Evolutionary conservation across 805 yeast species (phyloP).

Genomic region (Alloascoidea hylecoeti): DNA sequence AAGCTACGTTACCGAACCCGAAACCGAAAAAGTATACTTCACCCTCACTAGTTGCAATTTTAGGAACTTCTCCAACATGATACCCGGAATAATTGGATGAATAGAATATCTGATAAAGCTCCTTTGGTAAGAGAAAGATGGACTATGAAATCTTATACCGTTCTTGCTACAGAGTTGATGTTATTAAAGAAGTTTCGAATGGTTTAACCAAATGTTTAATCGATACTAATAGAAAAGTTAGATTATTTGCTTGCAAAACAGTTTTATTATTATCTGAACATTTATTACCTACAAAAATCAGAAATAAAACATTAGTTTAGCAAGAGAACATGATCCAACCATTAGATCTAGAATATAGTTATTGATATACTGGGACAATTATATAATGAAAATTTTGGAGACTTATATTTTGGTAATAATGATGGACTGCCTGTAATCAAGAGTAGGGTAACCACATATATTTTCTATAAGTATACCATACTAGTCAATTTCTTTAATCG

Average conservation of each 20-base stretch:
- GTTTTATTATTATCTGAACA: constrained; percentile 17
- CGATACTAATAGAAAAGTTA: constrained; percentile 63
- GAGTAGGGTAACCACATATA: constrained; percentile 45
- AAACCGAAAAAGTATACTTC: no score
- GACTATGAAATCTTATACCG: constrained; percentile 42
- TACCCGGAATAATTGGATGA: constrained; percentile 60
- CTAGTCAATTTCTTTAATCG: constrained; percentile 49
- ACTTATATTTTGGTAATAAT: constrained; percentile 10
- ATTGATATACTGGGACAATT: constrained; percentile 37
- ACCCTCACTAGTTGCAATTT: constrained; percentile 56
- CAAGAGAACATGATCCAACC: constrained; percentile 55
- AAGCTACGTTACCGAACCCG: no score
- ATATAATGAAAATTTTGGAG: constrained; percentile 30
- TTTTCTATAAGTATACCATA: constrained; percentile 61
- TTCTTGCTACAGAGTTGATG: constrained; percentile 30
- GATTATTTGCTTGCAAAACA: constrained; percentile 43
- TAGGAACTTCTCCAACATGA: constrained; percentile 33
- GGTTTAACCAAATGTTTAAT: constrained; percentile 52
- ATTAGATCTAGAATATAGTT: constrained; percentile 51
- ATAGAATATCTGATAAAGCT: constrained; percentile 57
- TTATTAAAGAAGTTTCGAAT: constrained; percentile 31
- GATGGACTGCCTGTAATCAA: constrained; percentile 19
- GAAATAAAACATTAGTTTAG: constrained; percentile 33
- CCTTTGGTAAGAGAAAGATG: constrained; percentile 53
- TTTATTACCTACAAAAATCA: constrained; percentile 32